Conservation (phyloP, 2,329 filamentous ascomycete species). For the Lachnellula suecica region DNA sequence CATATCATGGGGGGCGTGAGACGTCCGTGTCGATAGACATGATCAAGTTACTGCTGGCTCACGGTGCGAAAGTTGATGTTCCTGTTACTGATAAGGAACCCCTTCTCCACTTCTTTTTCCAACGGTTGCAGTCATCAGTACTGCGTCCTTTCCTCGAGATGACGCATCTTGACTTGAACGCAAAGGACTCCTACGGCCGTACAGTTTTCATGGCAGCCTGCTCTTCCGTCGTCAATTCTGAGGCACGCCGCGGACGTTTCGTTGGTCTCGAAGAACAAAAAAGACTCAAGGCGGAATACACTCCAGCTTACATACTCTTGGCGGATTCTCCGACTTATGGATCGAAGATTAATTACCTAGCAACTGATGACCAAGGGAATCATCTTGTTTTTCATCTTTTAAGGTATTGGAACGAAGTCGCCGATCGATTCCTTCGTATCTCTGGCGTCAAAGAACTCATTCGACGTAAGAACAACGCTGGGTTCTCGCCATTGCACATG, state of each 20-base stretch:
- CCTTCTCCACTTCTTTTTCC: not conserved
- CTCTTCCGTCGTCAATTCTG: not conserved
- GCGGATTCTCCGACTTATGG: not conserved
- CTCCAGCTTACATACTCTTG: not conserved
- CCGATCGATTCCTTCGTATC: not conserved
- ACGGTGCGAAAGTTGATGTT: conserved; percentile 2
- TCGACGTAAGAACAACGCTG: conserved; percentile 8
- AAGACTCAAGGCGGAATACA: not conserved
- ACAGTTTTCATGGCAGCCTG: conserved; percentile 10
- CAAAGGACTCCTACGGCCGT: conserved; percentile 4
- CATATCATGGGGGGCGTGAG: not conserved
- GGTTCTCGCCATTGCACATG: conserved; percentile 9
- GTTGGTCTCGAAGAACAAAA: not conserved
- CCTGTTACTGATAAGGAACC: not conserved
- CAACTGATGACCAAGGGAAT: not conserved
- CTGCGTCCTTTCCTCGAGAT: conserved; percentile 4
- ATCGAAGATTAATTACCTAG: not conserved
- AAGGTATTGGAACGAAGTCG: not conserved
- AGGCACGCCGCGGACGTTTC: not conserved
- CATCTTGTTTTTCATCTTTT: not conserved
- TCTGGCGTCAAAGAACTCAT: not conserved
- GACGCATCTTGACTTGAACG: conserved; percentile 2
- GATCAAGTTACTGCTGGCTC: not conserved
- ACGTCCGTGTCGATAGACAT: not conserved
- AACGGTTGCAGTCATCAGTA: conserved; percentile 2